These are phyloP conservation scores for Fusarium falciforme DNA, from an alignment of 2,329 filamentous ascomycete genomes.

Conservation along the genomic window DNA sequence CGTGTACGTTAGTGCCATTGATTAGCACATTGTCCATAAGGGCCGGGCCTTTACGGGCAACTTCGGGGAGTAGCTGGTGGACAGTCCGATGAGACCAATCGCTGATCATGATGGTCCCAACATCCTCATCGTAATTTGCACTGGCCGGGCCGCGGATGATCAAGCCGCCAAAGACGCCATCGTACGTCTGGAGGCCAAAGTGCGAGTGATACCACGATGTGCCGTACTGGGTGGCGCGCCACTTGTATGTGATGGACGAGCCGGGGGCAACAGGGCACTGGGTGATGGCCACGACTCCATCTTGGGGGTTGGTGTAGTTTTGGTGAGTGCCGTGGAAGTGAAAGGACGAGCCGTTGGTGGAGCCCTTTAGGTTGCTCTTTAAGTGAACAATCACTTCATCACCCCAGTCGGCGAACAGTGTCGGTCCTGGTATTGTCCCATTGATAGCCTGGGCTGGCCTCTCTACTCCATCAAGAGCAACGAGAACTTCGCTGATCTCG, in stretches of 20 bases:
- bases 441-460: slow-evolving; percentile 63
- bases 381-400: slow-evolving; percentile 63
- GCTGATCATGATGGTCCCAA: slow-evolving; percentile 68
- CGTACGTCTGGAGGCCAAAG: slow-evolving; percentile 60
- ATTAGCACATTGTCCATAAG: slow-evolving; percentile 59
- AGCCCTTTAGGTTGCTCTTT: slow-evolving; percentile 56
- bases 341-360: slow-evolving; percentile 68
- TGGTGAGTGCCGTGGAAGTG: slow-evolving; percentile 74
- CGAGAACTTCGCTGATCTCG: slow-evolving; percentile 53
- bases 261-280: slow-evolving; percentile 66
- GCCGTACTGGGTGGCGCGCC: slow-evolving; percentile 66
- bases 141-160: slow-evolving; percentile 71
- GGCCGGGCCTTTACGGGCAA: slow-evolving; percentile 28
- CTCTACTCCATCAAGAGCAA: slow-evolving; percentile 60
- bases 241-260: slow-evolving; percentile 66
- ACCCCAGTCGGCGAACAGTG: slow-evolving; percentile 65
- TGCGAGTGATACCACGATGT: slow-evolving; percentile 73
- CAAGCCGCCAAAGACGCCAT: slow-evolving; percentile 71
- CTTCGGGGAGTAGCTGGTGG: slow-evolving; percentile 48
- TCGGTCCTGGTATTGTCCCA: slow-evolving; percentile 67
- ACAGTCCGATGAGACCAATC: slow-evolving; percentile 67
- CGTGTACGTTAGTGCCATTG: slow-evolving; percentile 56
- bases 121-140: slow-evolving; percentile 71
- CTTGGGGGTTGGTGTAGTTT: slow-evolving; percentile 63
- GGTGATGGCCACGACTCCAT: slow-evolving; percentile 65